Conservation (phyloP, 805 yeast species). For the Wickerhamomyces sydowiorum region DNA sequence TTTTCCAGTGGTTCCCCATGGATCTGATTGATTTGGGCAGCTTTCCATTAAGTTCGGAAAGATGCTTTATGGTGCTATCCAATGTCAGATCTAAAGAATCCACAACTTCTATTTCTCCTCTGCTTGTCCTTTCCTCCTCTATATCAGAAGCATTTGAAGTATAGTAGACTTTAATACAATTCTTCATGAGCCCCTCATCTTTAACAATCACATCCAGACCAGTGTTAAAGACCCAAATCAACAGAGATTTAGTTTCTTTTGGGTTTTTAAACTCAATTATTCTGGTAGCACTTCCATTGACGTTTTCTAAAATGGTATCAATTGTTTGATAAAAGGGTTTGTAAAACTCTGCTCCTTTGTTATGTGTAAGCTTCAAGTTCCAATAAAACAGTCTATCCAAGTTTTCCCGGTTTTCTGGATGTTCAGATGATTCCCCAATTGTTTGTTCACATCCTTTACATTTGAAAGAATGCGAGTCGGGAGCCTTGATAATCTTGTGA, state of each 20-base stretch:
- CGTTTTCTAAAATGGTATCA: conserved; percentile 33
- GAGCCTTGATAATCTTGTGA: conserved; percentile 6
- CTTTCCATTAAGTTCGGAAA: conserved; percentile 23
- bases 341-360: conserved; percentile 23
- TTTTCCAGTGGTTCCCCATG: conserved; percentile 18
- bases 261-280: conserved; percentile 24
- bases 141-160: conserved; percentile 26
- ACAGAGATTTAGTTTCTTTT: conserved; percentile 9
- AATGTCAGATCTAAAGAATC: conserved; percentile 27
- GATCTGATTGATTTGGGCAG: conserved; percentile 28
- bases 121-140: conserved; percentile 20
- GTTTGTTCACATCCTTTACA: conserved; percentile 33
- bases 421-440: conserved; percentile 36
- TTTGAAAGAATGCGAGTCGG: conserved; percentile 6
- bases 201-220: conserved; percentile 25
- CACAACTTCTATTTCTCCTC: conserved; percentile 37
- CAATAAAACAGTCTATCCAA: conserved; percentile 48
- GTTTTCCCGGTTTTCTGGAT: conserved; percentile 13
- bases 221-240: conserved; percentile 48
- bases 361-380: conserved; percentile 35
- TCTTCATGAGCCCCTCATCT: conserved; percentile 5
- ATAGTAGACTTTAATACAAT: conserved; percentile 42
- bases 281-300: conserved; percentile 37
- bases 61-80: conserved; percentile 20
- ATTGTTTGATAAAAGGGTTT: conserved; percentile 32